Evolutionary conservation across 176 grass and related monocot species (phyloP).

Genomic region (Triticum urartu): DNA sequence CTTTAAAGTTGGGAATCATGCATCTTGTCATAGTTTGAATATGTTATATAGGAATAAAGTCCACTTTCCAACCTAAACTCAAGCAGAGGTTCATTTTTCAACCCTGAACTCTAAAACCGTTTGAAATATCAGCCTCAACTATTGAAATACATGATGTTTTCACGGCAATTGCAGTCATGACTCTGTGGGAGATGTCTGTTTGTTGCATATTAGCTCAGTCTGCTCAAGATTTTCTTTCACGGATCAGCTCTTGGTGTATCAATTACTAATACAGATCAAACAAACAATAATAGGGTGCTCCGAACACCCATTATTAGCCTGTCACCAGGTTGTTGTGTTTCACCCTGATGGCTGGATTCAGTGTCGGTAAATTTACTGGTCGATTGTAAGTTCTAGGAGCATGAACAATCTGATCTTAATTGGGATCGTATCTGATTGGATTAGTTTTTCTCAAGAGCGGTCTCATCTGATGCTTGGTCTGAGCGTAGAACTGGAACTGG

Average conservation of each 20-base stretch:
- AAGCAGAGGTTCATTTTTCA: background rate
- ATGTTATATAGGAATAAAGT: background rate
- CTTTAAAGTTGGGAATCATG: background rate
- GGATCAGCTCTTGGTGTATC: background rate
- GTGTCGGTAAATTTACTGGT: background rate
- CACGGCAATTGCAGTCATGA: background rate
- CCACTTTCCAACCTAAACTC: background rate
- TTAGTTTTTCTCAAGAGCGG: background rate
- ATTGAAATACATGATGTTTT: slow-evolving; percentile 12
- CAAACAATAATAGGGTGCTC: background rate
- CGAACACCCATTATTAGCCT: background rate
- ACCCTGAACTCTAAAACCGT: background rate
- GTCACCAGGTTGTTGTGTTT: background rate
- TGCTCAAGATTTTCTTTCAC: background rate
- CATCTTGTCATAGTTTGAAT: background rate
- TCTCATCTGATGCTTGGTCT: background rate
- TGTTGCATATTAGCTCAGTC: background rate
- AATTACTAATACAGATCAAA: background rate
- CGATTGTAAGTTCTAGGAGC: background rate
- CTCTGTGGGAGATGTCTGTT: background rate
- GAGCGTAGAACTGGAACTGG: background rate
- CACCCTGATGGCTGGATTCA: background rate
- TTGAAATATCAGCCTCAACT: background rate
- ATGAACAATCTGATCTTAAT: background rate
- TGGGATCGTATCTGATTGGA: background rate